Conservation (phyloP, 495 filamentous ascomycete species). For the Aspergillus conjunctus region DNA sequence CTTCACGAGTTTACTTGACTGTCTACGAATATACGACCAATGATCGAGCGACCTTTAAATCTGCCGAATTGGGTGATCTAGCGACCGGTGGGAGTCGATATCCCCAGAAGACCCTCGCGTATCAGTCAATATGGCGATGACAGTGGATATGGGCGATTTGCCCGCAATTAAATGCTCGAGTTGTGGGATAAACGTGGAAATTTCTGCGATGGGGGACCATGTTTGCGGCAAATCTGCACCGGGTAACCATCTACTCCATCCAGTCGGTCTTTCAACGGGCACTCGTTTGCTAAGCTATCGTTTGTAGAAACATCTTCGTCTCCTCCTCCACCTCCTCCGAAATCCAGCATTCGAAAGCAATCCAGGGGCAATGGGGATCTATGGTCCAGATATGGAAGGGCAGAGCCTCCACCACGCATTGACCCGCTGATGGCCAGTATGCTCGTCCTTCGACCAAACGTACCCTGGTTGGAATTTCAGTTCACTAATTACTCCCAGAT, state of each 20-base stretch:
- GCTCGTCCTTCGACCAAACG: neutral
- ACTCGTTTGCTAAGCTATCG: constrained; percentile 1
- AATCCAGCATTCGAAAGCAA: constrained; percentile 20
- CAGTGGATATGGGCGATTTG: constrained; percentile 61
- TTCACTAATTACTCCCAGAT: constrained; percentile 48
- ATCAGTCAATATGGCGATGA: constrained; percentile 26
- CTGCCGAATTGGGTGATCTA: constrained; percentile 20
- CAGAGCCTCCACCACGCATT: constrained; percentile 52
- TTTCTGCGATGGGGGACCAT: constrained; percentile 92
- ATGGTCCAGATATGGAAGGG: constrained; percentile 29
- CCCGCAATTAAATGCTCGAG: constrained; percentile 95
- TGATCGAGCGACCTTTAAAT: constrained; percentile 10
- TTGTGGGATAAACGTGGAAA: constrained; percentile 83
- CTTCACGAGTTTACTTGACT: constrained; percentile 3
- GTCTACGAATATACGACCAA: constrained; percentile 13
- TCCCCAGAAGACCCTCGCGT: constrained; percentile 13
- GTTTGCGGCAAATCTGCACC: constrained; percentile 52
- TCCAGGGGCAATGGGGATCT: constrained; percentile 16
- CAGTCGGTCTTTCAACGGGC: neutral
- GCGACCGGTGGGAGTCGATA: constrained; percentile 14
- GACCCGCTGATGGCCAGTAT: constrained; percentile 59
- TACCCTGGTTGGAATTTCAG: neutral
- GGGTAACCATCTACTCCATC: constrained; percentile 16
- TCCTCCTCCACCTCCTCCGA: constrained; percentile 43
- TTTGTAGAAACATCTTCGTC: constrained; percentile 27